Evolutionary conservation across 1,139 yeast species (phyloP).

Genomic region (Saccharomyces hybrid): DNA sequence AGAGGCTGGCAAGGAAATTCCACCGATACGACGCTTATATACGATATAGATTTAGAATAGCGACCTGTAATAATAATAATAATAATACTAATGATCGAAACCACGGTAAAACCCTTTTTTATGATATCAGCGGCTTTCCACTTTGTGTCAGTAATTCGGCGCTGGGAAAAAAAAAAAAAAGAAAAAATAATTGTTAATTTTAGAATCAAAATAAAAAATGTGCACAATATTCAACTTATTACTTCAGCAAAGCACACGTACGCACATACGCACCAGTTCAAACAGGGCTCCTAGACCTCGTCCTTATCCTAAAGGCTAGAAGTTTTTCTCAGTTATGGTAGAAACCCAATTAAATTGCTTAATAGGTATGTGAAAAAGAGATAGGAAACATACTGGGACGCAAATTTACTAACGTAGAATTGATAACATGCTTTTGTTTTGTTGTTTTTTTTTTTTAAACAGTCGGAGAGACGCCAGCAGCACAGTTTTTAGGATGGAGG

Average conservation of each 20-base stretch:
- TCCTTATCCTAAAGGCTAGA: neutral
- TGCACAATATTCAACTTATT: neutral
- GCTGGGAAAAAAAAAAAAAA: neutral
- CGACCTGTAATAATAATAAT: neutral
- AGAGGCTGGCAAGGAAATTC: constrained; percentile 88
- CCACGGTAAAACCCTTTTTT: neutral
- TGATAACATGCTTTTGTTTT: neutral
- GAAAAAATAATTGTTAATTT: neutral
- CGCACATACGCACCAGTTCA: neutral
- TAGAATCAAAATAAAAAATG: neutral
- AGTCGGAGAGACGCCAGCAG: constrained; percentile 29
- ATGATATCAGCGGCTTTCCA: neutral
- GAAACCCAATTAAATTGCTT: neutral
- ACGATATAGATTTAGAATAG: constrained; percentile 48
- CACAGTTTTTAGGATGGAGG: constrained; percentile 28
- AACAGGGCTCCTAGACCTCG: neutral
- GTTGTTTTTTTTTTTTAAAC: neutral
- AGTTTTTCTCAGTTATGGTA: neutral
- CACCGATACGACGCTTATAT: constrained; percentile 73
- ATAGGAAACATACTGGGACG: neutral
- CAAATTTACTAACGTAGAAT: neutral
- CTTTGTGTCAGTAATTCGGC: neutral
- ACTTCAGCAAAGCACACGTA: no score
- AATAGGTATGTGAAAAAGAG: neutral
- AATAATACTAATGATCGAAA: neutral